Percentiles rank a stretch among this genome's conserved stretches.
Evolutionary conservation across 371 early-diverging fungal genomes (phyloP).

Genomic region (Rhizopus sp.): DNA sequence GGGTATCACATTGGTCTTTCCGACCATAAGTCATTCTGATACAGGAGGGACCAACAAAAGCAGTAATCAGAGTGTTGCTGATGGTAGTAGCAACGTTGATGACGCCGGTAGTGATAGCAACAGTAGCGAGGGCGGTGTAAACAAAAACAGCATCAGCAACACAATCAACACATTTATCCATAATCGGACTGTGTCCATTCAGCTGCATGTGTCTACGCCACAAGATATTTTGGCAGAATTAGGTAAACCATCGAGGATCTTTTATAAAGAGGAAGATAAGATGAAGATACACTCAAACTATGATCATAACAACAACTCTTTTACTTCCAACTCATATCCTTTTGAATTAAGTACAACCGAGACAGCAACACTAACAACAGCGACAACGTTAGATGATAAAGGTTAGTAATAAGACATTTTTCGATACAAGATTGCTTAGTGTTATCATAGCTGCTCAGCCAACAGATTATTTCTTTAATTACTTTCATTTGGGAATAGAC

Average conservation of each 20-base stretch:
- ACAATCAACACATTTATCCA: conserved; percentile 17
- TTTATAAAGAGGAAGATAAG: conserved; percentile 73
- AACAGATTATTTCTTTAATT: conserved; percentile 71
- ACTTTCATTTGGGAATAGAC: conserved; percentile 76
- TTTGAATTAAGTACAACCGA: conserved; percentile 20
- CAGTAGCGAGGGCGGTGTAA: not conserved
- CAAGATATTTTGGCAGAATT: conserved; percentile 76
- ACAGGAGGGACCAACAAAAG: conserved; percentile 16
- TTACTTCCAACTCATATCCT: conserved; percentile 7
- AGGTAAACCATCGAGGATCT: conserved; percentile 63
- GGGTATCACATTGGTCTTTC: conserved; percentile 40
- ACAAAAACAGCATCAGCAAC: conserved; percentile 23
- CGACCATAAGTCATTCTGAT: conserved; percentile 27
- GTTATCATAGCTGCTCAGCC: conserved; percentile 23
- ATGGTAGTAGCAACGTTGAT: not conserved
- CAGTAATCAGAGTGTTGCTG: not conserved
- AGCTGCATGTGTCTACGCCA: conserved; percentile 50
- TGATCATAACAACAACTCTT: conserved; percentile 19
- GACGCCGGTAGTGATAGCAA: not conserved
- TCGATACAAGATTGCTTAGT: not conserved
- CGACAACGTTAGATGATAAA: not conserved
- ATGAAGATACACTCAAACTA: conserved; percentile 68
- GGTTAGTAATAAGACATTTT: not conserved
- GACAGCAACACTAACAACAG: not conserved
- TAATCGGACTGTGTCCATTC: conserved; percentile 35